Percentiles rank a stretch among this genome's conserved stretches.
These are phyloP conservation scores for Pascua guehoae DNA, from an alignment of 1,284 basidiomycete genomes.

Conservation along the genomic window DNA sequence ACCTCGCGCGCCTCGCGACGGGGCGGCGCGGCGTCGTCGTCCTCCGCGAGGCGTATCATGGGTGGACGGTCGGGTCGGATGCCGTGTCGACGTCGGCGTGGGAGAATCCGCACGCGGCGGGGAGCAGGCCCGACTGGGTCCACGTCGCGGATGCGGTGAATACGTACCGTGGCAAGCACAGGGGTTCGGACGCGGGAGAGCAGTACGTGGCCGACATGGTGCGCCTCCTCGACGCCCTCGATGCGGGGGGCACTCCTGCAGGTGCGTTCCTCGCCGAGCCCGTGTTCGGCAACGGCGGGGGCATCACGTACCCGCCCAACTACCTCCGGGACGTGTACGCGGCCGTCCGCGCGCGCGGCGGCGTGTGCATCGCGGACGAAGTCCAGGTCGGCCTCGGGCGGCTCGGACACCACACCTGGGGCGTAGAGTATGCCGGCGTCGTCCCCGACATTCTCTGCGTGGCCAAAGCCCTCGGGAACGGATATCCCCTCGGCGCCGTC, in stretches of 20 bases:
- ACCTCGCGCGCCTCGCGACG: slow-evolving; percentile 7
- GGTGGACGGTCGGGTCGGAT: slow-evolving; percentile 11
- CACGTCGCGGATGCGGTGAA: slow-evolving; percentile 9
- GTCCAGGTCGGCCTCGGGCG: slow-evolving; percentile 17
- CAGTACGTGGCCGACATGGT: slow-evolving; percentile 4
- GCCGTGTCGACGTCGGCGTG: slow-evolving; percentile 8
- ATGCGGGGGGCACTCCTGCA: background rate
- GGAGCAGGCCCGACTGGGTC: slow-evolving; percentile 3
- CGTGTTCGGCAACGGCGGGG: slow-evolving; percentile 17
- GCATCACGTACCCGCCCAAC: slow-evolving; percentile 2
- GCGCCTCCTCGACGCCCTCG: background rate
- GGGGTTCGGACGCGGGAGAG: background rate
- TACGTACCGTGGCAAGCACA: slow-evolving; percentile 6
- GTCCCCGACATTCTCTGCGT: slow-evolving; percentile 10
- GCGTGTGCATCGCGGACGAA: slow-evolving; percentile 14
- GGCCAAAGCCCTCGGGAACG: slow-evolving; percentile 13
- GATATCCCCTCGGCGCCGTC: slow-evolving; percentile 11
- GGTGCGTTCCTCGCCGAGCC: slow-evolving; percentile 13
- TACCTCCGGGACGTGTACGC: slow-evolving; percentile 6
- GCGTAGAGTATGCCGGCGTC: slow-evolving; percentile 2
- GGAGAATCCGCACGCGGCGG: slow-evolving; percentile 8
- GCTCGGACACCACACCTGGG: slow-evolving; percentile 10
- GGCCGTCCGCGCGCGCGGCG: slow-evolving; percentile 3
- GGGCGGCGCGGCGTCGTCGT: slow-evolving; percentile 2
- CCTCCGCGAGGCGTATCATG: slow-evolving; percentile 15